These are phyloP conservation scores for Amanita inopinata DNA, from an alignment of 768 basidiomycete species.

Conservation along the genomic window DNA sequence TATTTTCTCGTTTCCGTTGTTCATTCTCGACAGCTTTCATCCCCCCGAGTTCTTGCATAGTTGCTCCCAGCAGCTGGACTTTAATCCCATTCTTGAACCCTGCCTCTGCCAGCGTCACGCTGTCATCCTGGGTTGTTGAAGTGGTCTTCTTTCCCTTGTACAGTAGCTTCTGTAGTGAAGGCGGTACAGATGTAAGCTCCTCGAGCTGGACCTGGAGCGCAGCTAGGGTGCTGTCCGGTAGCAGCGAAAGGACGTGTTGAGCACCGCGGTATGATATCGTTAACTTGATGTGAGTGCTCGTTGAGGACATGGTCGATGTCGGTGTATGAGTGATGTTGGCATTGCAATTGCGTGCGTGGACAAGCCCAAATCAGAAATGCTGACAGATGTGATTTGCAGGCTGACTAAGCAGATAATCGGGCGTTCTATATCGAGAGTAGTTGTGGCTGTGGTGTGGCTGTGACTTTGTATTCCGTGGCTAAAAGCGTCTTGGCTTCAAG, in stretches of 20 bases:
- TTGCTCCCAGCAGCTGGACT: slow-evolving; percentile 64
- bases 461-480: no score
- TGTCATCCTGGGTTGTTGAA: slow-evolving; percentile 16
- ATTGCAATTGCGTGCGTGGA: no score
- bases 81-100: slow-evolving; percentile 61
- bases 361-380: no score
- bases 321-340: no score
- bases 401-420: no score
- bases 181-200: slow-evolving; percentile 57
- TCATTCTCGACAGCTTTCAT: slow-evolving; percentile 50
- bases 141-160: slow-evolving; percentile 57
- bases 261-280: slow-evolving; percentile 40
- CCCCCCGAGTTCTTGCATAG: slow-evolving; percentile 43
- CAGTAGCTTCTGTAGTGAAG: slow-evolving; percentile 59
- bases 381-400: no score
- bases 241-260: slow-evolving; percentile 36
- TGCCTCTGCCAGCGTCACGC: slow-evolving; percentile 23
- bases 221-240: slow-evolving; percentile 40
- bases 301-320: no score
- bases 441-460: no score
- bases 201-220: slow-evolving; percentile 42
- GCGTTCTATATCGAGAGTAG: no score
- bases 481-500: no score
- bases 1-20: slow-evolving; percentile 43
- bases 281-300: no score